Conservation (phyloP, 116 monocot species). For the Posidonia oceanica region DNA sequence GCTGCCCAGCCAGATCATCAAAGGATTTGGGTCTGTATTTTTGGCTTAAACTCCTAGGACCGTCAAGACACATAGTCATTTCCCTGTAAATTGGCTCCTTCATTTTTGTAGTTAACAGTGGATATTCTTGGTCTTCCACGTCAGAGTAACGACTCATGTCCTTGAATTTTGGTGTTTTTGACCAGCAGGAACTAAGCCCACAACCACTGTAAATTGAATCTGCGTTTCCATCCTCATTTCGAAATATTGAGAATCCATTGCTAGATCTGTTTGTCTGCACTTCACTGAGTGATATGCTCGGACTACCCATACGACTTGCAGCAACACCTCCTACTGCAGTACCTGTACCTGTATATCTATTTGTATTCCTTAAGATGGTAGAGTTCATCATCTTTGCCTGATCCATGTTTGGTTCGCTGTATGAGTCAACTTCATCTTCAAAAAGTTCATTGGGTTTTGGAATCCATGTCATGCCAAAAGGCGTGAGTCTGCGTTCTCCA, state of each 20-base stretch:
- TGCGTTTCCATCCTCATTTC: constrained; percentile 36
- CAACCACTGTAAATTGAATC: constrained; percentile 73
- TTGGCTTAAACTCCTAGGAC: constrained; percentile 70
- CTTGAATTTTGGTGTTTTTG: constrained; percentile 64
- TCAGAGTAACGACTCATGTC: constrained; percentile 36
- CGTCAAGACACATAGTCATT: constrained; percentile 28
- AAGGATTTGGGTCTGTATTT: constrained; percentile 82
- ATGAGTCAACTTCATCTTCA: constrained; percentile 64
- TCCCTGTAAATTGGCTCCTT: constrained; percentile 21
- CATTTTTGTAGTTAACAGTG: constrained; percentile 38
- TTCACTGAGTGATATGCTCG: constrained; percentile 44
- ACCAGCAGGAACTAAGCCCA: constrained; percentile 85
- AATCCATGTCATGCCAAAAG: constrained; percentile 11
- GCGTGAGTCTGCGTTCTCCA: constrained; percentile 5
- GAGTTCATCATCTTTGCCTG: constrained; percentile 12
- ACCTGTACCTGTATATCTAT: constrained; percentile 17
- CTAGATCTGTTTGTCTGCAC: constrained; percentile 27
- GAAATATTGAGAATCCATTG: constrained; percentile 11
- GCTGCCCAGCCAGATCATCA: constrained; percentile 68
- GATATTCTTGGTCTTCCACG: constrained; percentile 49
- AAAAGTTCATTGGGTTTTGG: constrained; percentile 8
- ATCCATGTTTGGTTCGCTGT: constrained; percentile 15
- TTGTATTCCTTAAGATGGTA: constrained; percentile 17
- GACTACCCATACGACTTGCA: constrained; percentile 50
- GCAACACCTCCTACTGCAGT: constrained; percentile 13